Evolutionary conservation across 2,329 filamentous ascomycete genomes (phyloP).

Genomic region (Exophiala aquamarina): DNA sequence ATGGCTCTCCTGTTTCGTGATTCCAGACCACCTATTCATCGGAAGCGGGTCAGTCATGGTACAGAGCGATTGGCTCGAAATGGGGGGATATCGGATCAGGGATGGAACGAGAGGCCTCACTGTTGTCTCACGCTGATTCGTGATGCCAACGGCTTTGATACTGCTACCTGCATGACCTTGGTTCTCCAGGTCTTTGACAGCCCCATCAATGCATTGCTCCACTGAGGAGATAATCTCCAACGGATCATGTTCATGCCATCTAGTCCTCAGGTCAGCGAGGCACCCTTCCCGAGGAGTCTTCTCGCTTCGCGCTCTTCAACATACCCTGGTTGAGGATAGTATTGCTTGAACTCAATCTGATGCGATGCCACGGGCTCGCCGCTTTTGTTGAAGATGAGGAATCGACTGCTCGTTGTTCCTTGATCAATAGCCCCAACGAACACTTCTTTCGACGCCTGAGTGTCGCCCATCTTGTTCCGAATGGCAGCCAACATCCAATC

Average conservation of each 20-base stretch:
- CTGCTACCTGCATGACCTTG: conserved; percentile 66
- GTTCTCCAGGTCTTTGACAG: conserved; percentile 67
- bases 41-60: too few species aligned
- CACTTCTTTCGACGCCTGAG: too few species aligned
- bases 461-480: too few species aligned
- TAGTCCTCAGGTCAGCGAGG: conserved; percentile 37
- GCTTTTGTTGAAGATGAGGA: conserved; percentile 81
- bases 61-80: too few species aligned
- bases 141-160: conserved; percentile 79
- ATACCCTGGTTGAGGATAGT: conserved; percentile 84
- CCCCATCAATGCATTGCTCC: conserved; percentile 75
- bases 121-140: conserved; percentile 86
- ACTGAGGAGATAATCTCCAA: conserved; percentile 73
- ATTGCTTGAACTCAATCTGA: conserved; percentile 82
- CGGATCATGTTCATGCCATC: conserved; percentile 89
- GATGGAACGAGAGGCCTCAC: too few species aligned
- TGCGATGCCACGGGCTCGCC: conserved; percentile 79
- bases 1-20: conserved; percentile 71
- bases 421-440: conserved; percentile 90
- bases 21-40: conserved; percentile 95
- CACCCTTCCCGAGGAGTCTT: too few species aligned
- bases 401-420: conserved; percentile 84
- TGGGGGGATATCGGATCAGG: too few species aligned
- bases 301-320: too few species aligned
- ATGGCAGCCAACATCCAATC: too few species aligned